phyloP scores from a whole-genome alignment of 306 rosid species.

The Fragaria ananassa region DNA sequence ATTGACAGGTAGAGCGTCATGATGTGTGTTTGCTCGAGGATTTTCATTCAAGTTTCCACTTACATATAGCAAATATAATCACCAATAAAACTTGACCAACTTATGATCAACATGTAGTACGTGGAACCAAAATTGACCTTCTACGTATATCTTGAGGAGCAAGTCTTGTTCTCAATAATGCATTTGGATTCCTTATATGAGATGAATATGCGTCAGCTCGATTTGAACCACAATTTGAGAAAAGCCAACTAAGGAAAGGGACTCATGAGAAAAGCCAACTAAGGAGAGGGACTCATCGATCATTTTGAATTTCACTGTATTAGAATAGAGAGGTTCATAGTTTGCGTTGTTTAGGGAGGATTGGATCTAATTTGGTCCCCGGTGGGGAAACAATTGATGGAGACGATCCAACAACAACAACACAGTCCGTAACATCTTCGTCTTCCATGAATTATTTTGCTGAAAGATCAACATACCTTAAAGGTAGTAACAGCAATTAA shows the following conservation, averaged over 20 bases:
- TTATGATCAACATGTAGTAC: neutral
- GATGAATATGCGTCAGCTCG: neutral
- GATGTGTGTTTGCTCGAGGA: neutral
- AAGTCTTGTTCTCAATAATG: neutral
- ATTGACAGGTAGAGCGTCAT: conserved; percentile 1
- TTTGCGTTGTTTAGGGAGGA: neutral
- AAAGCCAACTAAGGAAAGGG: neutral
- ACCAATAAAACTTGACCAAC: neutral
- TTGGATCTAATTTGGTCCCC: neutral
- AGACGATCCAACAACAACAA: neutral
- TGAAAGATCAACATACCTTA: neutral
- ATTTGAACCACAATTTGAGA: neutral
- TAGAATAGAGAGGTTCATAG: neutral
- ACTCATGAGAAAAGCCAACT: neutral
- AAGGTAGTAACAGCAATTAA: neutral
- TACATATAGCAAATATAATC: neutral
- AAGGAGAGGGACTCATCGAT: neutral
- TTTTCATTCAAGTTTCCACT: conserved; percentile 1
- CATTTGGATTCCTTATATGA: neutral
- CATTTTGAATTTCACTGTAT: neutral
- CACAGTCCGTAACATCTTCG: neutral
- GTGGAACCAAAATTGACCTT: neutral
- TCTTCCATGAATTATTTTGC: neutral
- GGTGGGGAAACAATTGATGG: neutral
- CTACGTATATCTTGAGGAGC: neutral